Evolutionary conservation across 345 rosid genomes (phyloP).

Genomic region (Carallia pectinifolia): DNA sequence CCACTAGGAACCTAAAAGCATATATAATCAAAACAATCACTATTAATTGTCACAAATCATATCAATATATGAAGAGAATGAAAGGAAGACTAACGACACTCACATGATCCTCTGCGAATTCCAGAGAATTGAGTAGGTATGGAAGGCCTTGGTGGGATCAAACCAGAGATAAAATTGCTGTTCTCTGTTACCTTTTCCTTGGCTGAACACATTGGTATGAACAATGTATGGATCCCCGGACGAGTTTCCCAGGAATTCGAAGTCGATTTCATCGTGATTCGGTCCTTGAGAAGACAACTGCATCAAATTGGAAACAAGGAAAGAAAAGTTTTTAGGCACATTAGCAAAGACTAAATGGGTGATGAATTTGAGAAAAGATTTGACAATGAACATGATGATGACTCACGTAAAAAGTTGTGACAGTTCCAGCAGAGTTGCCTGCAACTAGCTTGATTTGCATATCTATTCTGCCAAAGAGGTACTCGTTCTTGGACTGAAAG

Average conservation of each 20-base stretch:
- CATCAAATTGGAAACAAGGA: background rate
- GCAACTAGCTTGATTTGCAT: slow-evolving; percentile 12
- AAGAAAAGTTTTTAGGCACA: background rate
- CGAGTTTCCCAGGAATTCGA: slow-evolving; percentile 12
- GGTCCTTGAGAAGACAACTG: slow-evolving; percentile 15
- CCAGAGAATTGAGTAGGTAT: slow-evolving; percentile 13
- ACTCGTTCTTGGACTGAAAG: slow-evolving; percentile 13
- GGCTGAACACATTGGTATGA: slow-evolving; percentile 12
- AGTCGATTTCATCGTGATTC: slow-evolving; percentile 17
- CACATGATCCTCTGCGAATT: slow-evolving; percentile 9
- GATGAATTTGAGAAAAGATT: background rate
- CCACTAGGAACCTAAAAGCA: slow-evolving; percentile 10
- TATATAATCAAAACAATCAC: too few species aligned
- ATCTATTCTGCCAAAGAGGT: slow-evolving; percentile 13
- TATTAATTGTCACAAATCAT: background rate
- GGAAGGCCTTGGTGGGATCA: slow-evolving; percentile 12
- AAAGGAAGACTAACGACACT: background rate
- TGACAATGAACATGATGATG: background rate
- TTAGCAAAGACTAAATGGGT: background rate
- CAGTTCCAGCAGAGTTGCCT: slow-evolving; percentile 18
- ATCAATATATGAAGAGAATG: background rate
- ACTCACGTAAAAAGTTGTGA: slow-evolving; percentile 11
- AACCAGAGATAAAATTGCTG: slow-evolving; percentile 18
- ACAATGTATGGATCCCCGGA: slow-evolving; percentile 17
- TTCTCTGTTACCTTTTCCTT: slow-evolving; percentile 10